These are phyloP conservation scores for Fraxinus velutina DNA, from an alignment of 305 asterid genomes.

Conservation along the genomic window DNA sequence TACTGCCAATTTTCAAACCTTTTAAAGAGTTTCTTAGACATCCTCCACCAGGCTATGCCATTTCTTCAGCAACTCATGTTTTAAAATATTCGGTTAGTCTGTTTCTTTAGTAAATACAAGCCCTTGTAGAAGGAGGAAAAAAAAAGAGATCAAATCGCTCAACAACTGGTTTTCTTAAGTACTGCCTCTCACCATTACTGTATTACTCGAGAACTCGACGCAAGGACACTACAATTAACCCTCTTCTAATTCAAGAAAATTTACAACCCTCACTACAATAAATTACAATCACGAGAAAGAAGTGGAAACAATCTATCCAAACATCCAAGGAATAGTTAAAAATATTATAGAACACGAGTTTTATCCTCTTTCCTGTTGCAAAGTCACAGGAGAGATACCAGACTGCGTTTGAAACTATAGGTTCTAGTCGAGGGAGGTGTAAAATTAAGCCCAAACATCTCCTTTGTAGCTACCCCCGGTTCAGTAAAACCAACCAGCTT, in stretches of 20 bases:
- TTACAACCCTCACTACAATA: slow-evolving; percentile 13
- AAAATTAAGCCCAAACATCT: slow-evolving; percentile 80
- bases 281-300: slow-evolving; percentile 1
- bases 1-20: not conserved
- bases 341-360: not conserved
- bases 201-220: not conserved
- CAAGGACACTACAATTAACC: slow-evolving; percentile 21
- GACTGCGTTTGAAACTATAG: slow-evolving; percentile 57
- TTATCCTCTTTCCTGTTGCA: not conserved
- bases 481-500: slow-evolving; percentile 60
- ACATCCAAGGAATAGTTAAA: slow-evolving; percentile 9
- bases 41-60: not conserved
- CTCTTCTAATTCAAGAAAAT: slow-evolving; percentile 3
- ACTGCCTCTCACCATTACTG: not conserved
- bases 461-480: slow-evolving; percentile 58
- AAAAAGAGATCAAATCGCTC: not conserved
- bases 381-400: slow-evolving; percentile 52
- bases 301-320: not conserved
- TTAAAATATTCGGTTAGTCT: not conserved
- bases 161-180: not conserved
- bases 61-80: not conserved
- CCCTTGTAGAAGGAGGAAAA: not conserved
- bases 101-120: not conserved
- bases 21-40: not conserved
- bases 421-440: slow-evolving; percentile 51